Conservation (phyloP, 1,139 yeast species). For the Meyerozyma carpophila region DNA sequence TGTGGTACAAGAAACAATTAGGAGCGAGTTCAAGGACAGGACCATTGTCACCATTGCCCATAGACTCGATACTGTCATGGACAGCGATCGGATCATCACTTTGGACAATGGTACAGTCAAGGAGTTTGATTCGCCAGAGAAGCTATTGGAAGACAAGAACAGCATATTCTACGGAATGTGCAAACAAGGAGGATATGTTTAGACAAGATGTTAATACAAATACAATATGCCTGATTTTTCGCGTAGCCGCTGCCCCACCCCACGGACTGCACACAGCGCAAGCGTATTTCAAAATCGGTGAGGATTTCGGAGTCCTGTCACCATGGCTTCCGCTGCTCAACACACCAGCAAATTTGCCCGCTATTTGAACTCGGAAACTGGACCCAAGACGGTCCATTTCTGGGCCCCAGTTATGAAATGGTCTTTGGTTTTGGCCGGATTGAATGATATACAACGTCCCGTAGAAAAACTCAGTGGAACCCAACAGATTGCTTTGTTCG, state of each 20-base stretch:
- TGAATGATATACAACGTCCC: constrained; percentile 81
- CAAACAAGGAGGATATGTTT: constrained; percentile 39
- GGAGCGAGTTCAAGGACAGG: constrained; percentile 55
- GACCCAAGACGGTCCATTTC: constrained; percentile 92
- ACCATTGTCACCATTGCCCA: constrained; percentile 82
- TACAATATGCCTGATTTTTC: background rate
- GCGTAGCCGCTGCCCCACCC: constrained; percentile 36
- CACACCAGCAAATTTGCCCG: constrained; percentile 60
- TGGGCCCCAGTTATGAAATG: constrained; percentile 77
- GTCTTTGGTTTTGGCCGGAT: constrained; percentile 88
- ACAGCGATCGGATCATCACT: constrained; percentile 67
- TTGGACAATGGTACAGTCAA: constrained; percentile 62
- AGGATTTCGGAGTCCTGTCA: constrained; percentile 21
- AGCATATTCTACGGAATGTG: constrained; percentile 49
- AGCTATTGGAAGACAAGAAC: constrained; percentile 36
- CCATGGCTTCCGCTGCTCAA: constrained; percentile 41
- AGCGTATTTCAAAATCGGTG: constrained; percentile 50
- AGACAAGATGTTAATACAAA: constrained; percentile 4
- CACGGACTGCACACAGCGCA: constrained; percentile 58
- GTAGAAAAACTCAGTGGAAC: constrained; percentile 89
- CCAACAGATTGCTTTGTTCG: constrained; percentile 83
- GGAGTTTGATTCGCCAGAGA: constrained; percentile 64
- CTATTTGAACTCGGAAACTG: constrained; percentile 81
- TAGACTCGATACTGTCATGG: constrained; percentile 76
- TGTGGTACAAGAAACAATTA: constrained; percentile 68